Conservation (phyloP, 208 protist genomes). For the Strigomonas culicis region DNA sequence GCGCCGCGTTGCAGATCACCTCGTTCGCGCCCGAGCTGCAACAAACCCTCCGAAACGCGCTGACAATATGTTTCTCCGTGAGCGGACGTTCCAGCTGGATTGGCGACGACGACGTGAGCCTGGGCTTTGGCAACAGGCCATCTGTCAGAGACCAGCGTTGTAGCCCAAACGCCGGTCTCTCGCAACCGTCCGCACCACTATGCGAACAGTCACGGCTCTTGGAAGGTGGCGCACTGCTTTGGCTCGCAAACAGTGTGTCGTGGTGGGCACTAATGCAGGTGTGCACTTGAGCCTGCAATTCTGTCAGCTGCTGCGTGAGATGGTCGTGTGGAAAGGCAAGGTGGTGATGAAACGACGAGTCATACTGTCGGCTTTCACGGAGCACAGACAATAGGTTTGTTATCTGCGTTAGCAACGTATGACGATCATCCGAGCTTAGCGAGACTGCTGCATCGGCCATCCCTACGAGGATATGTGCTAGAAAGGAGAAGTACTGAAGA, state of each 20-base stretch:
- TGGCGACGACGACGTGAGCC: neutral
- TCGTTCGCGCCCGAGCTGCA: slow-evolving; percentile 43
- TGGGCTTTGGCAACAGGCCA: neutral
- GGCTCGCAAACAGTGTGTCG: too few relatives aligned
- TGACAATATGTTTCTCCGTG: slow-evolving; percentile 49
- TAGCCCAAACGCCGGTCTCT: neutral
- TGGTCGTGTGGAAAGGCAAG: too few relatives aligned
- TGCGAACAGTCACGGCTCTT: neutral
- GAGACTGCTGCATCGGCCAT: too few relatives aligned
- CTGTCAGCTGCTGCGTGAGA: too few relatives aligned
- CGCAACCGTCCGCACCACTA: neutral
- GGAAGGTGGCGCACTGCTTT: too few relatives aligned
- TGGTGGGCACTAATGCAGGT: too few relatives aligned
- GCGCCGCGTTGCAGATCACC: slow-evolving; percentile 61
- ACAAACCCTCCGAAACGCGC: slow-evolving; percentile 64
- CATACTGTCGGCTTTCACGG: slow-evolving; percentile 14
- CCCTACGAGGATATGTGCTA: too few relatives aligned
- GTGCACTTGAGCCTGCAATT: too few relatives aligned
- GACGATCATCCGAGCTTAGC: slow-evolving; percentile 8
- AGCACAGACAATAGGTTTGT: slow-evolving; percentile 22
- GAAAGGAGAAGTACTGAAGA: slow-evolving; percentile 9
- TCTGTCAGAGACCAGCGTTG: neutral
- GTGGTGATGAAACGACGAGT: too few relatives aligned
- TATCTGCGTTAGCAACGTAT: slow-evolving; percentile 27
- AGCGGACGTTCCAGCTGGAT: slow-evolving; percentile 11